Conservation (phyloP, 129 eudicot species). For the Flaveria linearis region DNA sequence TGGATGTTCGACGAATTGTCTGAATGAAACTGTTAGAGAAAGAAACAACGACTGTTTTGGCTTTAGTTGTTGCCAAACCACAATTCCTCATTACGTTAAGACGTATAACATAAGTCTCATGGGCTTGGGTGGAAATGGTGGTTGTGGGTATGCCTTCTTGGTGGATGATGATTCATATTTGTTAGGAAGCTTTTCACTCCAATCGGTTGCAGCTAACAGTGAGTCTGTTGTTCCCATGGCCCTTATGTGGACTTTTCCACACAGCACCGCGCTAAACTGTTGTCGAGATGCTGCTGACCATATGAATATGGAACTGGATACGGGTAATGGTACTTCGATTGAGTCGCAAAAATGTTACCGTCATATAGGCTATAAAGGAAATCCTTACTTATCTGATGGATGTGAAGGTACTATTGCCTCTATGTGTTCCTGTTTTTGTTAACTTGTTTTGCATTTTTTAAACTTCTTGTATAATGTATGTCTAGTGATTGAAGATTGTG, state of each 20-base stretch:
- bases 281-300: slow-evolving; percentile 2
- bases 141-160: slow-evolving; percentile 12
- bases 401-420: slow-evolving; percentile 12
- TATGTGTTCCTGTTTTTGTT: neutral
- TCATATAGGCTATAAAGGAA: neutral
- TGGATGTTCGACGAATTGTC: neutral
- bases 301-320: slow-evolving; percentile 10
- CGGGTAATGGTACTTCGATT: neutral
- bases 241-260: slow-evolving; percentile 9
- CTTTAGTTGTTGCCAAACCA: neutral
- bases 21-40: neutral
- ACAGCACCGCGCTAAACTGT: neutral
- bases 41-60: neutral
- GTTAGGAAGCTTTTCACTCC: neutral
- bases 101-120: neutral
- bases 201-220: neutral
- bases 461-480: neutral
- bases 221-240: neutral
- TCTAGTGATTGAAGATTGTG: slow-evolving; percentile 14
- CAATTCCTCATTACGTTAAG: neutral
- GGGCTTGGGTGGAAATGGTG: neutral
- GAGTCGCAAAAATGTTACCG: slow-evolving; percentile 7
- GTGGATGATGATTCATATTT: slow-evolving; percentile 5
- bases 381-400: neutral
- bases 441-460: neutral